phyloP scores from a whole-genome alignment of 257 asterid genomes.

The Penstemon eatonii region DNA sequence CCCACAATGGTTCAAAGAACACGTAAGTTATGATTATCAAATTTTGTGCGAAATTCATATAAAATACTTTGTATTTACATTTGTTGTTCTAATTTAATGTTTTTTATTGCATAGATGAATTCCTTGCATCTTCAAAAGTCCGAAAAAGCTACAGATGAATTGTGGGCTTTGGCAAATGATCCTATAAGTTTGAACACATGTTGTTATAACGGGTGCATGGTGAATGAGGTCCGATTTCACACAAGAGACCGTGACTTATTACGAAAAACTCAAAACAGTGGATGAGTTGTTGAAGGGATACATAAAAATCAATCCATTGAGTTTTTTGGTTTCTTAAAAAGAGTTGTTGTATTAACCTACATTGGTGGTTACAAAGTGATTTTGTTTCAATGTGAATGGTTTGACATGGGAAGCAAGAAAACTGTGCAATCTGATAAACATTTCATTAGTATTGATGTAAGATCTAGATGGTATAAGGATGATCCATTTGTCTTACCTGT shows the following conservation, averaged over 20 bases:
- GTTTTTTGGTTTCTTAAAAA: slow-evolving; percentile 2
- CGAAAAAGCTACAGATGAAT: not conserved
- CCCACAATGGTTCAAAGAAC: not conserved
- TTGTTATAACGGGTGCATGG: not conserved
- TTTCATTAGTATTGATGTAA: slow-evolving; percentile 7
- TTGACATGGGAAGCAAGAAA: not conserved
- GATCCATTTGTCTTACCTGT: slow-evolving; percentile 14
- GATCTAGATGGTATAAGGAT: slow-evolving; percentile 14
- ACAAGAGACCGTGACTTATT: not conserved
- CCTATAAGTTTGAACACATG: not conserved
- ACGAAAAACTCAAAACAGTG: slow-evolving; percentile 4
- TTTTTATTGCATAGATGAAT: not conserved
- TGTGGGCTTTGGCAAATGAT: slow-evolving; percentile 10
- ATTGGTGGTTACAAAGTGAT: not conserved
- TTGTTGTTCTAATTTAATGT: not conserved
- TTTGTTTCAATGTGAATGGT: slow-evolving; percentile 11
- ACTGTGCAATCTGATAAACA: not conserved
- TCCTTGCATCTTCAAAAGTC: not conserved
- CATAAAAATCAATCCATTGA: not conserved
- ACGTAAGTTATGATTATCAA: not conserved
- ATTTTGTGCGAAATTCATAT: no score
- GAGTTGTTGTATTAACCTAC: not conserved
- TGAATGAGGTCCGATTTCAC: not conserved
- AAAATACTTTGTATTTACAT: no score
- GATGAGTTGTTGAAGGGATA: not conserved